Conservation (phyloP, 768 basidiomycete species). For the Cystofilobasidium bisporidii region DNA sequence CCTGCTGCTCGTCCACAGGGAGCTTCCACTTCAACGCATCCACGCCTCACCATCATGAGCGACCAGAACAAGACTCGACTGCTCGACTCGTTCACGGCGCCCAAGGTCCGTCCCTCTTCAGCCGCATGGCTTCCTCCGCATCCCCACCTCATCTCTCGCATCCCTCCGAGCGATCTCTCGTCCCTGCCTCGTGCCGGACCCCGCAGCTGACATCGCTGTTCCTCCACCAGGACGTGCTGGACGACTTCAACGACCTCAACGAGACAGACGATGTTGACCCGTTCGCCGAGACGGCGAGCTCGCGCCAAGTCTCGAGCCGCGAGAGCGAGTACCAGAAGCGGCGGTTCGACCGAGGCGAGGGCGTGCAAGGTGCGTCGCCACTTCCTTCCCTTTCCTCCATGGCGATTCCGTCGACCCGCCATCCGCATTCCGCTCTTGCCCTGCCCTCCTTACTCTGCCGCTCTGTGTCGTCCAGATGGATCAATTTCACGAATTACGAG, state of each 20-base stretch:
- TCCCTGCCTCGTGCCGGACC: background rate
- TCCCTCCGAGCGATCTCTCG: background rate
- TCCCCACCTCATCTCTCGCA: background rate
- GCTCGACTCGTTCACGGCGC: constrained; percentile 26
- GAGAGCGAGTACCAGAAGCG: constrained; percentile 93
- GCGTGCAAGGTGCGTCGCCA: constrained; percentile 17
- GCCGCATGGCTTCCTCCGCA: background rate
- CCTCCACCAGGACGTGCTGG: constrained; percentile 70
- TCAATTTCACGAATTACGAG: too few relatives aligned
- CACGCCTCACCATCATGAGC: background rate
- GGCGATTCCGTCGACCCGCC: background rate
- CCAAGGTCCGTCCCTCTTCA: constrained; percentile 17
- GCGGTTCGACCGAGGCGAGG: constrained; percentile 71
- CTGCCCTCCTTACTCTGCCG: background rate
- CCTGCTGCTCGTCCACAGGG: too few relatives aligned
- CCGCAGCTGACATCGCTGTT: background rate
- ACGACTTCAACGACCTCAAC: constrained; percentile 86
- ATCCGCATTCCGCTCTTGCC: background rate
- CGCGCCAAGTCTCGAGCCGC: constrained; percentile 83
- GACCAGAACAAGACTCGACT: constrained; percentile 16
- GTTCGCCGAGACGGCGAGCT: constrained; percentile 74
- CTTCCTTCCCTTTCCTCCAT: background rate
- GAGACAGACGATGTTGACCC: constrained; percentile 73
- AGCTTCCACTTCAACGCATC: too few relatives aligned
- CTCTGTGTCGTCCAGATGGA: too few relatives aligned